These are phyloP conservation scores for Nakazawaea ambrosiae DNA, from an alignment of 805 yeast species.

Conservation along the genomic window DNA sequence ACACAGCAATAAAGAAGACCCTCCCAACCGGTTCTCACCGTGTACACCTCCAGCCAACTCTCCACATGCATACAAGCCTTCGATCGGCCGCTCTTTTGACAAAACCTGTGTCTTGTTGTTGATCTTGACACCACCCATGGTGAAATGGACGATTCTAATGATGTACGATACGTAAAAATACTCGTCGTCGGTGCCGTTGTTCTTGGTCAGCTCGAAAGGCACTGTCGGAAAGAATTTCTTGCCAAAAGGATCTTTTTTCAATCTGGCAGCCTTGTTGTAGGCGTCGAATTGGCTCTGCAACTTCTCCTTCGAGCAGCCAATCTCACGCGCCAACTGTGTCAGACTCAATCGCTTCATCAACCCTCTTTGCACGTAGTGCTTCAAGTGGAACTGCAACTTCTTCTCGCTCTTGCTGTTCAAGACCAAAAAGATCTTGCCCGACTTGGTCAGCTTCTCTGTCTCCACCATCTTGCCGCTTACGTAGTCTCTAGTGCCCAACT, in stretches of 20 bases:
- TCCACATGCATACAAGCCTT: slow-evolving; percentile 55
- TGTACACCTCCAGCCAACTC: slow-evolving; percentile 67
- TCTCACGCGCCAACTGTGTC: slow-evolving; percentile 33
- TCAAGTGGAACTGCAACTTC: slow-evolving; percentile 41
- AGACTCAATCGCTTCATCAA: slow-evolving; percentile 43
- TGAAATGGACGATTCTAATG: slow-evolving; percentile 54
- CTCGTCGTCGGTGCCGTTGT: slow-evolving; percentile 19
- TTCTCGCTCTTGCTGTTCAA: slow-evolving; percentile 39
- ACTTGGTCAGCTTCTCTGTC: slow-evolving; percentile 17
- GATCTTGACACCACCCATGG: slow-evolving; percentile 63
- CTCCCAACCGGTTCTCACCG: slow-evolving; percentile 56
- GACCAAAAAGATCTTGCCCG: slow-evolving; percentile 38
- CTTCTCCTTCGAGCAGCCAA: slow-evolving; percentile 25
- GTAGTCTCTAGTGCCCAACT: slow-evolving; percentile 52
- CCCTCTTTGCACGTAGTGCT: slow-evolving; percentile 49
- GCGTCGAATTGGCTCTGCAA: slow-evolving; percentile 27
- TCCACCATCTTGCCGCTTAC: slow-evolving; percentile 53
- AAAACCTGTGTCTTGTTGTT: slow-evolving; percentile 35
- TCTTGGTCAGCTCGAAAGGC: slow-evolving; percentile 28
- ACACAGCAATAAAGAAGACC: slow-evolving; percentile 51
- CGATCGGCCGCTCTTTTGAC: slow-evolving; percentile 24
- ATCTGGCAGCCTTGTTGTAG: slow-evolving; percentile 34
- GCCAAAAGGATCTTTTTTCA: slow-evolving; percentile 30
- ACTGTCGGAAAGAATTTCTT: slow-evolving; percentile 42
- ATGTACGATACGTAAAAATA: slow-evolving; percentile 44